phyloP scores from a whole-genome alignment of 225 moss, liverwort and hornwort species.

The Bryoerythrophyllum caledonicum region DNA sequence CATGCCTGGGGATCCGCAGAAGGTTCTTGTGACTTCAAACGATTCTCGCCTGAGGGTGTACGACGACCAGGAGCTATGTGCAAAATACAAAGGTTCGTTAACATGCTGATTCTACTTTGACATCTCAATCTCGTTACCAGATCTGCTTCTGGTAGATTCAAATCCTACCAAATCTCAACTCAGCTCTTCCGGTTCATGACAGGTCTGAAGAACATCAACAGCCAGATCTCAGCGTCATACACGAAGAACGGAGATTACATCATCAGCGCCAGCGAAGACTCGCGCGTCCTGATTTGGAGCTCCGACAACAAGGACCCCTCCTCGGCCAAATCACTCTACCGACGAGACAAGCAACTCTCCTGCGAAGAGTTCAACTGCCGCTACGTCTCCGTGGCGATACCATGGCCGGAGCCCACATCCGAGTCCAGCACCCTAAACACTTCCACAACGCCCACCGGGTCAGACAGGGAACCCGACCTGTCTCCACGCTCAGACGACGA shows the following conservation, averaged over 20 bases:
- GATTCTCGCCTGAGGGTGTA: conserved; percentile 95
- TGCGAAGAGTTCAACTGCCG: conserved; percentile 80
- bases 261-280: conserved; percentile 96
- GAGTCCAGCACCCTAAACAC: conserved; percentile 26
- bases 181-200: conserved; percentile 4
- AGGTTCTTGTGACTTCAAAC: conserved; percentile 90
- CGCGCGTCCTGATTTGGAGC: conserved; percentile 85
- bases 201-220: conserved; percentile 85
- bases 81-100: conserved; percentile 81
- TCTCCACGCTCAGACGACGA: conserved; percentile 22
- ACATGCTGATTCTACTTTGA: neutral
- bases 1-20: conserved; percentile 88
- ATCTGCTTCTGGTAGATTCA: neutral
- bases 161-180: neutral
- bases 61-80: conserved; percentile 62
- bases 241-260: conserved; percentile 79
- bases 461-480: conserved; percentile 33
- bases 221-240: conserved; percentile 87
- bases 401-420: conserved; percentile 67
- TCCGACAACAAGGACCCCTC: conserved; percentile 50
- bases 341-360: conserved; percentile 80
- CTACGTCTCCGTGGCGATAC: conserved; percentile 75
- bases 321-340: conserved; percentile 57
- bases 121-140: neutral
- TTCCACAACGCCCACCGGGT: conserved; percentile 29